These are phyloP conservation scores for Cladophialophora immunda DNA, from an alignment of 2,329 filamentous ascomycete species.

Conservation along the genomic window DNA sequence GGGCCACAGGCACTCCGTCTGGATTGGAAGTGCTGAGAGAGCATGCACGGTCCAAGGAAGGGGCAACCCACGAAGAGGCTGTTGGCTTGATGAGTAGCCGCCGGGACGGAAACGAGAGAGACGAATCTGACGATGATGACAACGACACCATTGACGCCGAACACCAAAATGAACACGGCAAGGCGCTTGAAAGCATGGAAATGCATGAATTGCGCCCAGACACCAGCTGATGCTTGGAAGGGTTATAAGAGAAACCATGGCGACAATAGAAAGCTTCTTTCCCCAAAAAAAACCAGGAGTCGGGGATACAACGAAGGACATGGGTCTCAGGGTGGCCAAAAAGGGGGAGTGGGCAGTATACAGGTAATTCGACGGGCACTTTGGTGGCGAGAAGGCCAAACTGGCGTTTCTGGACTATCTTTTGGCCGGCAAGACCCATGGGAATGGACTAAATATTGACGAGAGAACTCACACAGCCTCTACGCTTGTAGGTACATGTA, in stretches of 20 bases:
- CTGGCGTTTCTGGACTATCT: too few species aligned
- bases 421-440: too few species aligned
- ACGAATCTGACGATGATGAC: constrained; percentile 1
- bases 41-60: constrained; percentile 5
- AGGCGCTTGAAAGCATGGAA: constrained; percentile 14
- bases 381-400: too few species aligned
- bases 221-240: background rate
- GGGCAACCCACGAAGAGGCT: constrained; percentile 19
- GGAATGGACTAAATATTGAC: too few species aligned
- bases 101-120: constrained; percentile 21
- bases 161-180: constrained; percentile 11
- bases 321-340: too few species aligned
- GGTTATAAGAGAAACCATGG: too few species aligned
- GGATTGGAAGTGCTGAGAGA: constrained; percentile 19
- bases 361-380: too few species aligned
- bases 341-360: too few species aligned
- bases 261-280: too few species aligned
- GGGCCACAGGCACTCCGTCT: background rate
- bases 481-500: too few species aligned
- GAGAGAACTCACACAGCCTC: too few species aligned
- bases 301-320: too few species aligned
- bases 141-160: background rate
- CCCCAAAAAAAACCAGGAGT: background rate
- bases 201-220: constrained; percentile 7
- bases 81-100: constrained; percentile 30